Base-by-base conservation (phyloP, 371 early-diverging fungal species). In the Haplosporangium sp. region DNA sequence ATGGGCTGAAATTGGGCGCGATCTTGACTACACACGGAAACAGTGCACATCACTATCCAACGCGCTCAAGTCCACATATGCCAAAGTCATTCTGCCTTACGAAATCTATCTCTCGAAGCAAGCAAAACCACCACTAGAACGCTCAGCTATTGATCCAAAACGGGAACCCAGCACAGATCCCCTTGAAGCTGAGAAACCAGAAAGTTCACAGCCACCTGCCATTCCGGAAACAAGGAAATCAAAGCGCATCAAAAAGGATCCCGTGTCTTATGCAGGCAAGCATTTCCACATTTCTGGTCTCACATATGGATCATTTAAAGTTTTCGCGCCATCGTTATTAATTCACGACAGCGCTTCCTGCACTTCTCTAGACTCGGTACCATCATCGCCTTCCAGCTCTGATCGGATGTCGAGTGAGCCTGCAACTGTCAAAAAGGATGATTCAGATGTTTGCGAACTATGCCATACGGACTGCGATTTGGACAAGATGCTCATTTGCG, bases 1-100 rank as follows among this genome's bases (percentile, higher is more conserved):
- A 63, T 98, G 98, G 98, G 93, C 93, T 7, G 94, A 93, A 73
- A 92, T 98, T 40, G 96, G 95, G 14, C 86, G 93, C n/a, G 86
- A 83, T 6, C 75, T 96, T 52, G 94, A 94, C 36, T 91, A 93
- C 60, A 90, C 89, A 55, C 86, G 92, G 73, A 92, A 85, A 73
- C 92, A 87, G 64, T 93, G 93, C 70, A 94, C 95, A 3, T 92
- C 93, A 42, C 88, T 95, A 81, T 91, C 96, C 16, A 91, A 92
- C 67, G 89, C 90, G 40, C 86, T 96, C 46, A 96, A 95, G 70
- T 80, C 86, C 4, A 86, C 92, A 9, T 97, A 95, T 66, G 55
- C 81, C 42, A 90, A 89, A 43, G 90, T 94, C 63, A 89, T 98
- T 43, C 81, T 90, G 47, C 98, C 98, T 2, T 96, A 91, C 72